phyloP scores from a whole-genome alignment of 148 eudicot genomes.

The Fagopyrum esculentum region DNA sequence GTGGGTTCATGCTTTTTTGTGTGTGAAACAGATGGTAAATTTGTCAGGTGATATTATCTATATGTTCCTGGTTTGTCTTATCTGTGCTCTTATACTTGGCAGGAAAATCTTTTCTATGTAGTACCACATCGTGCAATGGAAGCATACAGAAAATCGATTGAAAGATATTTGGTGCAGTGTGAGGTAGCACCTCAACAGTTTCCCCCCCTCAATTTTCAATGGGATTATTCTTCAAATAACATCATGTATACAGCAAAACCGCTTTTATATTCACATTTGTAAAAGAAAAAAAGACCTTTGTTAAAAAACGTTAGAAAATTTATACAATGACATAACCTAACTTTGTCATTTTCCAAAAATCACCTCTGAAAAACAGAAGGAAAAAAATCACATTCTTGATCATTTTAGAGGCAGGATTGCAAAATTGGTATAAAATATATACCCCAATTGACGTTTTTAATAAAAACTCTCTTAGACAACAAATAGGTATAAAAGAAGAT shows the following conservation, averaged over 20 bases:
- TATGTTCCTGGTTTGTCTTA: neutral
- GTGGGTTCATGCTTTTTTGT: neutral
- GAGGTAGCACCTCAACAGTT: constrained; percentile 39
- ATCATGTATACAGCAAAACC: neutral
- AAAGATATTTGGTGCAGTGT: constrained; percentile 42
- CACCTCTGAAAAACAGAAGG: neutral
- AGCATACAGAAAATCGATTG: constrained; percentile 61
- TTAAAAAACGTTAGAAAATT: neutral
- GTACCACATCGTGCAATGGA: constrained; percentile 79
- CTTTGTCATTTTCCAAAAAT: neutral
- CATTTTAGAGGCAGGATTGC: neutral
- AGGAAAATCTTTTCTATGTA: constrained; percentile 75
- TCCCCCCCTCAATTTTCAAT: neutral
- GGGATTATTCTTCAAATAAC: neutral
- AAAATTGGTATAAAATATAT: no score
- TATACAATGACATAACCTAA: neutral
- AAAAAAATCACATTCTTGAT: neutral
- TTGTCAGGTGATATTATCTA: neutral
- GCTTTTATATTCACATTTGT: neutral
- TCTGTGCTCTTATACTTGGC: constrained; percentile 17
- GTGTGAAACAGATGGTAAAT: neutral
- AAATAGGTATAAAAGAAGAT: no score
- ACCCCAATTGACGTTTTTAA: no score
- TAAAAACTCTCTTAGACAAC: no score
- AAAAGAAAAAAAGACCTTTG: neutral